These are phyloP conservation scores for Raffaelea albimanens DNA, from an alignment of 2,329 filamentous ascomycete species.

Conservation along the genomic window DNA sequence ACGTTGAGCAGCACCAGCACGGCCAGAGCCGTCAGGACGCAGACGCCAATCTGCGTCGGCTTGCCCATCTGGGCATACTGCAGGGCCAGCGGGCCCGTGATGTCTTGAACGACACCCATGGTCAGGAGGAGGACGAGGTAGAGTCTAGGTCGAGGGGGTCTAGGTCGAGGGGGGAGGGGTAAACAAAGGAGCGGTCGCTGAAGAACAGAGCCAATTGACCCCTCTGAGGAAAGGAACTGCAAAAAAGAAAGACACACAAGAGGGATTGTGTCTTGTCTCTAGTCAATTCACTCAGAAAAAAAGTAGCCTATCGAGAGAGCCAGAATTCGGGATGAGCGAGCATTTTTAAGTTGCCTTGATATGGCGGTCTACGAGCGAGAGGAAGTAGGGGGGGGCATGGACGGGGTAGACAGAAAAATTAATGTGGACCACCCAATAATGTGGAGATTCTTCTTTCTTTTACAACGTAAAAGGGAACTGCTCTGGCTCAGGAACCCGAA, in stretches of 20 bases:
- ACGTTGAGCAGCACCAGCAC: slow-evolving; percentile 68
- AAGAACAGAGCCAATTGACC: no score
- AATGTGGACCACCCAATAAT: no score
- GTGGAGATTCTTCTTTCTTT: no score
- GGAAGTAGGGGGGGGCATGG: no score
- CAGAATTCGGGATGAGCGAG: not conserved
- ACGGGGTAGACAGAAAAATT: no score
- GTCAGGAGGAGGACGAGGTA: not conserved
- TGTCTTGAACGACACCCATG: slow-evolving; percentile 49
- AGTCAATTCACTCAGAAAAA: not conserved
- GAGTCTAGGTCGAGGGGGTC: not conserved
- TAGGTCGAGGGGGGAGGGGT: not conserved
- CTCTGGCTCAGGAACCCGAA: not conserved
- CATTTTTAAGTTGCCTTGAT: not conserved
- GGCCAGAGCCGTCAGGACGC: slow-evolving; percentile 33
- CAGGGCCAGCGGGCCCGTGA: slow-evolving; percentile 39
- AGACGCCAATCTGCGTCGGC: slow-evolving; percentile 36
- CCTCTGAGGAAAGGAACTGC: no score
- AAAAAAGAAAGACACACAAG: not conserved
- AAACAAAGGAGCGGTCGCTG: no score
- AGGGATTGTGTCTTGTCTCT: not conserved
- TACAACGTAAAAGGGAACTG: no score
- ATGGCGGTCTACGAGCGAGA: no score
- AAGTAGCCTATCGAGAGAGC: not conserved
- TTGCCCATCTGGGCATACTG: slow-evolving; percentile 38